Base-by-base conservation (phyloP, 1,139 yeast genomes). In the Ogataea hybrid region DNA sequence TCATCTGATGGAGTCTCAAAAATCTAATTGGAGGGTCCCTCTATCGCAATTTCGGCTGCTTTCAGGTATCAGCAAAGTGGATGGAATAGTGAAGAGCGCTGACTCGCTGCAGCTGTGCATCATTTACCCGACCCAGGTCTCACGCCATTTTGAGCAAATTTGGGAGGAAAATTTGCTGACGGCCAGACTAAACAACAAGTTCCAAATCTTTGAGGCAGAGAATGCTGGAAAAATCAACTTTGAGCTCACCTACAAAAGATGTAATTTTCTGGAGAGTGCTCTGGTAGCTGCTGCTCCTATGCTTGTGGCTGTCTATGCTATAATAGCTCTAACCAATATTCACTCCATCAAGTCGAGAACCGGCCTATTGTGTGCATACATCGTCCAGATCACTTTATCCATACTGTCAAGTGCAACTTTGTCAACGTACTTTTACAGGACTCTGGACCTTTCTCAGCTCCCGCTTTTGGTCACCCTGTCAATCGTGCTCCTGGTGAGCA, bases 361-460 rank as follows among this genome's bases (percentile, higher is more conserved):
- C 2, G 90, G 92, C 0, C 63, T 85, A 10, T 52, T 81, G 6
- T 43, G 73, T n/a, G 90, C 89, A 1, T 80, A 84, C 68, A 22
- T 71, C 0, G 74, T 75, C 2, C 80, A 82, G 49, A 57, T 72
- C 1, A 31, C 63, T 0, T 57, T 84, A 6, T 65, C 87, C 1
- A 42, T 73, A 8, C 57, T 68, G 10, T 64, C 81, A 1, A 69
- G 85, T 1, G 73, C 79, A 1, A 71, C 90, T 0, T 49, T 81
- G 7, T 71, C 75, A 0, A 63, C 70, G 3, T 60, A 65, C 39
- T 44, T 67, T 20, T 65, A 61, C 49, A 51, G 59, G 32, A 57
- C 56, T 6, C 49, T 60, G 9, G 65, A 63, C 35, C 51, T 67
- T 27, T 56, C 64, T 15, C 65, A 65, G 35, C 54, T 67, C 5